A percentile compares a stretch with the other conserved stretches of the same genome.
Evolutionary conservation across 208 protist genomes (phyloP).

Genomic region (Leishmania gerbilli): DNA sequence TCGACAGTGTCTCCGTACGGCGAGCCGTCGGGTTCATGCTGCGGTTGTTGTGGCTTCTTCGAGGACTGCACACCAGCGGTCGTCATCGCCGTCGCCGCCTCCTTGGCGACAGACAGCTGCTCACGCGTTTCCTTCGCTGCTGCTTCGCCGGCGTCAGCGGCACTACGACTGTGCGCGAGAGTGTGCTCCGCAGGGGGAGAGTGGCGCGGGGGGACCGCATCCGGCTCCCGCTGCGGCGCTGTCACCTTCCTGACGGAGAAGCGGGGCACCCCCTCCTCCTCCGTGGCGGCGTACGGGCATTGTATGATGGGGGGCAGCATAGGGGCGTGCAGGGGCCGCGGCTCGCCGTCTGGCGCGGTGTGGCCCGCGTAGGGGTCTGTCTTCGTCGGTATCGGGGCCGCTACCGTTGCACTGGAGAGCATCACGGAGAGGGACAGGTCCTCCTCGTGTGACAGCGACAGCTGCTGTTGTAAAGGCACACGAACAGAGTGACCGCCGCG

Average conservation of each 20-base stretch:
- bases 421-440: background rate
- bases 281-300: background rate
- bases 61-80: background rate
- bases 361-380: too few relatives aligned
- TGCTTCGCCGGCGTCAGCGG: background rate
- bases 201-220: background rate
- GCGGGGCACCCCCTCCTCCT: background rate
- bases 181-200: background rate
- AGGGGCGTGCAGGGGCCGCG: background rate
- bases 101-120: background rate
- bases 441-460: background rate
- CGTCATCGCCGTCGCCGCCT: background rate
- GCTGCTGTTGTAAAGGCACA: background rate
- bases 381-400: background rate
- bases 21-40: background rate
- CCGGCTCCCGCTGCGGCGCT: background rate
- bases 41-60: background rate
- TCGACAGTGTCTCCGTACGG: background rate
- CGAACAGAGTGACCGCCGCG: background rate
- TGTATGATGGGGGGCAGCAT: background rate
- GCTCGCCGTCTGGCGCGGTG: background rate
- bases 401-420: background rate
- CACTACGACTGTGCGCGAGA: background rate
- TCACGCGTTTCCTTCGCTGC: background rate
- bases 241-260: background rate